phyloP scores from a whole-genome alignment of 768 basidiomycete genomes.

The Auricularia sp. region DNA sequence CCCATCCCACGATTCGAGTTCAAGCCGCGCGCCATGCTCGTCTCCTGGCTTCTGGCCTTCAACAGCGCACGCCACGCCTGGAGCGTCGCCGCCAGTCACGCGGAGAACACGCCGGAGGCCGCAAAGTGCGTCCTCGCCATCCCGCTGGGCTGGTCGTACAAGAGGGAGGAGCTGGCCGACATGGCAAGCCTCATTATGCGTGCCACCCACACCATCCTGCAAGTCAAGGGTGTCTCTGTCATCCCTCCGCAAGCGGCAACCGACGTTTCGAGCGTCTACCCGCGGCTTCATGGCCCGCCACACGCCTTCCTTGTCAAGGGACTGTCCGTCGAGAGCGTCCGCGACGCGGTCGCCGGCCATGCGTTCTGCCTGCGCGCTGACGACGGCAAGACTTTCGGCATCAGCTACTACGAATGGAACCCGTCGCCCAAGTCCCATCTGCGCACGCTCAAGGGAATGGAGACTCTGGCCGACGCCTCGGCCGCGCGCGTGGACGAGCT shows the following conservation, averaged over 20 bases:
- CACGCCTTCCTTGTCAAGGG: background rate
- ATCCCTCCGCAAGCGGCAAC: background rate
- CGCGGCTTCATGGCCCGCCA: background rate
- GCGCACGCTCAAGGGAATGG: background rate
- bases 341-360: background rate
- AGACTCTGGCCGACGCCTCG: background rate
- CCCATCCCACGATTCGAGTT: no score
- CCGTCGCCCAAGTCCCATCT: background rate
- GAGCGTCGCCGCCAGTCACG: background rate
- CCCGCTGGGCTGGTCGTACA: background rate
- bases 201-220: no score
- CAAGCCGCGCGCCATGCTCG: no score
- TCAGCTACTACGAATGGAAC: background rate
- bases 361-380: background rate
- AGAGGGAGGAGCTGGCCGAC: background rate
- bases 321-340: background rate
- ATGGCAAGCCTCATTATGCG: no score
- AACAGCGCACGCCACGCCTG: background rate
- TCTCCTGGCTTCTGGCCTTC: background rate
- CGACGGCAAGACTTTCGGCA: background rate
- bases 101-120: background rate
- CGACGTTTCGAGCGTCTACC: background rate
- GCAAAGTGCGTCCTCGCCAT: background rate
- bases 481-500: background rate
- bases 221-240: background rate